Base-by-base conservation (phyloP, 768 basidiomycete genomes). In the Nidularia pulvinata region DNA sequence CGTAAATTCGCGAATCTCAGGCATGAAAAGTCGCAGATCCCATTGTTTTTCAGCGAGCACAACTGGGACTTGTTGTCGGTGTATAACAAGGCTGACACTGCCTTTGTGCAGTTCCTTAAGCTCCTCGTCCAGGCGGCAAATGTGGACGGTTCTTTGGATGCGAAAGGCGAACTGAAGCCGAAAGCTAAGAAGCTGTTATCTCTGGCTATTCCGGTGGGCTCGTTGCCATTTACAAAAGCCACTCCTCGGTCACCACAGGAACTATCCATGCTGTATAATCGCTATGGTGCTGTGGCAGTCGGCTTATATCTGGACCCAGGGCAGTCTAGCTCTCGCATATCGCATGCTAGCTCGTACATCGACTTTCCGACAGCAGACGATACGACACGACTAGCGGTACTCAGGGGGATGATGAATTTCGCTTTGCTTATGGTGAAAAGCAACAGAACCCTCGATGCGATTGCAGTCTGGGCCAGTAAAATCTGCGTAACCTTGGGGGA, bases 61-160 rank as follows among this genome's bases (percentile, higher is more conserved):
- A 76, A 91, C 58, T 72, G 84, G 62, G 67, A 69, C 2, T 68
- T 85, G 9, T 76, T 92, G 5, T 73, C 73, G 14, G 67, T 73
- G 16, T 73, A 76, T 48, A 77, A 84, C 30, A 66, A 69, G 14
- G 66, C 67, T 14, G 95, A 96, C 60, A 84, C 88, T 1, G 82
- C 89, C 1, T 95, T 89, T 62, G 78, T 82, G n/a, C 64, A 91
- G 5, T 91, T 94, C 63, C 74, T 96, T 45, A 93, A 94, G 65
- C 76, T 97, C 51, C 75, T 95, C 34, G 81, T 87, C n/a, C 82
- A 83, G 45, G 86, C 88, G 0, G 75, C 74, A 22, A 59, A 62
- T 32, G 22, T 52, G 2, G 65, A 68, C 35, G 61, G 62, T 19
- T 63, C 64, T 19, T 46, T 52, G 22, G 65, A 68, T 58, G 63